Evolutionary conservation across 2,329 filamentous ascomycete genomes (phyloP), one percentile per base, ranked within the genome.

Genomic region (Cordyceps javanica): DNA sequence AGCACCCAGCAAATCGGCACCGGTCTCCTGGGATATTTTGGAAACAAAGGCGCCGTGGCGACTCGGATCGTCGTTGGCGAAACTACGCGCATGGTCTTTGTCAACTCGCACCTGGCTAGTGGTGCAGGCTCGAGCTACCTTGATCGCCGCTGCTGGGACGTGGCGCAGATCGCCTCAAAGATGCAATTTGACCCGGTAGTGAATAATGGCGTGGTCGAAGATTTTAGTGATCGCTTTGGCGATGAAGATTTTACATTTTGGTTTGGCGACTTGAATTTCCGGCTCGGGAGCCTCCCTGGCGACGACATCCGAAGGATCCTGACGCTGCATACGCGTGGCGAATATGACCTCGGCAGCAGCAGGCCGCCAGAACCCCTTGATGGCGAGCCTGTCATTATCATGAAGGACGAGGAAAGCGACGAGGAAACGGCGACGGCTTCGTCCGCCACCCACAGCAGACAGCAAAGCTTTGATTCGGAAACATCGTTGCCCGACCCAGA

Each of bases 211-310:
- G 83, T 88, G 6, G 75, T 82, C 2, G 78, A 85, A 38, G 84
- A 86, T n/a, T 83, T 87, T 23, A 75, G 79, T 0, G 85, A 89
- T 53, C 82, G 77, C 36, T 87, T 99, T 62, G 92, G 90, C 1
- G 89, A 95, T 39, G 93, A 96, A 63, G 94, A 99, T 67, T 91
- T 97, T 73, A 85, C 87, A 0, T 97, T 99, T 67, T 97, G 93
- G 91, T 90, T 96, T 67, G 94, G 94, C 7, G 94, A 99, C 70
- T 78, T 99, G 42, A 99, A 99, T 69, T 99, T 97, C 68, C 85
- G 94, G 32, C 79, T 99, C 0, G 90, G 95, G 52, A 90, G 88
- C 45, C 82, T 97, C 50, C 90, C 93, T 0, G 92, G 91, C 1
- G 89, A 94, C 38, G 94, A 99, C 69, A 94, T 99, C 48, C 83